Evolutionary conservation across 306 rosid genomes (phyloP), one percentile per base, ranked within the genome.

Genomic region (Trifolium repens): DNA sequence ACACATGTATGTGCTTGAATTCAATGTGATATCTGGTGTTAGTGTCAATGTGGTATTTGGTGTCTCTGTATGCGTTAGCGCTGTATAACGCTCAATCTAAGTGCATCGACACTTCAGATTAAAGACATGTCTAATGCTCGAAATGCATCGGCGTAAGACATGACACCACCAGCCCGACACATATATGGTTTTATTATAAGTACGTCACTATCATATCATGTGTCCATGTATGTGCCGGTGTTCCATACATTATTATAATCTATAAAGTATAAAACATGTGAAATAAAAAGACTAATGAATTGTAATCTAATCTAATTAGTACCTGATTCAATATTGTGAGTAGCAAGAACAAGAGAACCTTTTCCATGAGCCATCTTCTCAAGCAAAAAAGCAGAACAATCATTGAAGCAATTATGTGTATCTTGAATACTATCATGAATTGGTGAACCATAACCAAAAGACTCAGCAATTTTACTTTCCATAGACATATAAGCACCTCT

Each of bases 311-410:
- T 43, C 8, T 73, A 37, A 10, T 53, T 62, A 17, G 46, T 81
- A 93, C 98, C 96, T 73, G 99, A 94, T 53, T 94, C 93, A 5
- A 89, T 78, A 19, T 94, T 94, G n/a, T 94, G 99, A 16, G 96
- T 90, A 16, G 99, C 99, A 27, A 94, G 92, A 57, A 94, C 90
- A 26, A 87, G 76, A 1, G 86, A 87, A 0, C 84, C 91, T 0
- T 87, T 77, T 49, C 96, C 89, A 52, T 73, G 61, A 3, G 86
- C 90, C 60, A 94, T 57, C 79, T 79, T 85, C 17, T 92, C 96
- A 9, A 92, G 89, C 78, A 92, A 30, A 66, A 78, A 81, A 7
- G 96, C 66, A 0, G 93, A 77, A 55, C 99, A 94, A 8, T 75
- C 88, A 24, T 94, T 88, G 86, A 67, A 94, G 78, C 96, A 89